Base-by-base conservation (phyloP, 768 basidiomycete genomes). In the Lactarius tabidus region DNA sequence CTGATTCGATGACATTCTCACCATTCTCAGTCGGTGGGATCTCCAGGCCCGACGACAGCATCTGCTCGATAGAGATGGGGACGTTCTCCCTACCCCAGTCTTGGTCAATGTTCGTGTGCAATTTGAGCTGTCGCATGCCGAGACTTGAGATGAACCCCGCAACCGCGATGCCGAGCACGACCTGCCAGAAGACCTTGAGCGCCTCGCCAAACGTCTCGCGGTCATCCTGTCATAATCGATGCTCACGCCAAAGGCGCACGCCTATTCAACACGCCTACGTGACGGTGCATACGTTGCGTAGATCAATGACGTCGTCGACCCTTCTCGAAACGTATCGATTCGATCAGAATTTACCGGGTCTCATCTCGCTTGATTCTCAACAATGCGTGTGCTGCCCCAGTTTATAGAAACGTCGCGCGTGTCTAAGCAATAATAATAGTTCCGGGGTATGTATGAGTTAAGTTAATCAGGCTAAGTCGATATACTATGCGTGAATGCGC, bases 321-420 rank as follows among this genome's bases (percentile, higher is more conserved):
- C 79, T 43, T 29, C 29, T 31, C n/a, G n/a, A n/a, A n/a, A n/a
- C n/a, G n/a, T 26, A 51, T 51, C 48, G 48, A 51, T 33, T 33
- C 54, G 5, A 20, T 55, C 54, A 31, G 54, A 2, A 33, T 5
- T 23, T 41, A 53, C 56, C 56, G 35, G 35, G 23, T 8, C 23
- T 38, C 14, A 9, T 52, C 38, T 12, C 10, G 12, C 36, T 35
- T 9, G 36, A 36, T 36, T 36, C 36, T 36, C 77, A 96, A 95
- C 12, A 36, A 12, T 7, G 36, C 6, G 2, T 7, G 6, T 10
- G 78, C 82, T 97, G 94, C 63, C 95, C n/a, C n/a, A n/a, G 12
- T 5, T 7, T 6, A 10, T 33, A 20, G 2, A 20, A 57, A 3
- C 26, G 20, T 33, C 28, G n/a, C 6, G 59, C 60, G 17, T 36